Evolutionary conservation across 2,329 filamentous ascomycete species (phyloP).

Genomic region (Dactylellina parvicollis): DNA sequence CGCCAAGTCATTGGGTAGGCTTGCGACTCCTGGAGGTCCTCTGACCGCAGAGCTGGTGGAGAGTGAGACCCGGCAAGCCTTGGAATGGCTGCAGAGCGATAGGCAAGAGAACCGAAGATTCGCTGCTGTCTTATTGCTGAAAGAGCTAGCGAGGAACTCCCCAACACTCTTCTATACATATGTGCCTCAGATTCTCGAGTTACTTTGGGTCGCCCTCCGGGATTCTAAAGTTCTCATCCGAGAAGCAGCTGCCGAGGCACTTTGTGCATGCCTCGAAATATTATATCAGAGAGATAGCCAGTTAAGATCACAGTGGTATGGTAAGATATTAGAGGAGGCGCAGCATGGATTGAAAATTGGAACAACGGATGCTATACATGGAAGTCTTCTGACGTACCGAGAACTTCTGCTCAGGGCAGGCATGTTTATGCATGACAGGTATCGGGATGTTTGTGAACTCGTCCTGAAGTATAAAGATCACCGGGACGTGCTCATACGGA

Average conservation of each 20-base stretch:
- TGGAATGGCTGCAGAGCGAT: slow-evolving; percentile 97
- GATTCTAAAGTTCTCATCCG: slow-evolving; percentile 91
- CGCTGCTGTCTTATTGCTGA: slow-evolving; percentile 87
- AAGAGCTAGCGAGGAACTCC: slow-evolving; percentile 89
- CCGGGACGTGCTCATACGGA: slow-evolving; percentile 83
- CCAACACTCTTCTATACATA: slow-evolving; percentile 96
- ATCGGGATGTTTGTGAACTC: slow-evolving; percentile 90
- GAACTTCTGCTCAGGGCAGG: slow-evolving; percentile 92
- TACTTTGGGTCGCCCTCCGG: slow-evolving; percentile 92
- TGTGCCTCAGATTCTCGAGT: slow-evolving; percentile 92
- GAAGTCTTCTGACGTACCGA: slow-evolving; percentile 90
- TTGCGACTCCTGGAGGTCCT: slow-evolving; percentile 91
- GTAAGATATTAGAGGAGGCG: slow-evolving; percentile 87
- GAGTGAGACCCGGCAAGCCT: slow-evolving; percentile 91
- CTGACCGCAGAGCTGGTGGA: slow-evolving; percentile 95
- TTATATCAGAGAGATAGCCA: slow-evolving; percentile 90
- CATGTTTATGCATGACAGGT: slow-evolving; percentile 99
- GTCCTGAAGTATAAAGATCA: slow-evolving; percentile 93
- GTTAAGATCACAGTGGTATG: slow-evolving; percentile 87
- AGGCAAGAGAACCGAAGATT: slow-evolving; percentile 92
- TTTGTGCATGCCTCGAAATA: slow-evolving; percentile 95
- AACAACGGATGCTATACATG: slow-evolving; percentile 88
- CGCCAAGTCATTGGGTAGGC: slow-evolving; percentile 84
- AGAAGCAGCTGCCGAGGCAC: slow-evolving; percentile 88
- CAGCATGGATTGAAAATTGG: slow-evolving; percentile 79